Evolutionary conservation across 139 green algal genomes (phyloP).

Genomic region (Chlorella sp.): DNA sequence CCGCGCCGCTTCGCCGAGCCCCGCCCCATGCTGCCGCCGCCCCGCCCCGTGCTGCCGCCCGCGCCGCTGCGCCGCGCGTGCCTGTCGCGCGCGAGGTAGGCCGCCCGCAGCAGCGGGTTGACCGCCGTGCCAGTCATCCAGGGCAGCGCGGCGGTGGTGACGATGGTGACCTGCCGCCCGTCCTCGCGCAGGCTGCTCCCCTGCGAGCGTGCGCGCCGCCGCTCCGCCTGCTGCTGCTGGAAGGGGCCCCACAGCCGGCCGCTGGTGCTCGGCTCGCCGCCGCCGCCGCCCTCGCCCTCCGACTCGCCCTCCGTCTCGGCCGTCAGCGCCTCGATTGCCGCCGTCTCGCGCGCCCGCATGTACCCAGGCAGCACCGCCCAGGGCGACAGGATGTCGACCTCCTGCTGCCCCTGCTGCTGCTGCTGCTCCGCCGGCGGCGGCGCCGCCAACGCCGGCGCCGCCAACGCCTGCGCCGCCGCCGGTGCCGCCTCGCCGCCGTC

Average conservation of each 20-base stretch:
- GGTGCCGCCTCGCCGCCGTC: neutral
- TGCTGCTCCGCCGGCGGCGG: neutral
- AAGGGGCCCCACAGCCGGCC: slow-evolving; percentile 23
- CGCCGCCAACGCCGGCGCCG: neutral
- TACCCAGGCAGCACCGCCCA: slow-evolving; percentile 31
- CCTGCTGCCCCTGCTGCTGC: neutral
- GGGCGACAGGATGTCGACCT: neutral
- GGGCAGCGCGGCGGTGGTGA: slow-evolving; percentile 95
- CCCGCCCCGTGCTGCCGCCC: neutral
- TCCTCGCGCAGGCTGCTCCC: slow-evolving; percentile 67
- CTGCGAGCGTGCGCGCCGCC: neutral
- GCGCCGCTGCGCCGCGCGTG: slow-evolving; percentile 38
- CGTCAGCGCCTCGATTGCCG: slow-evolving; percentile 25
- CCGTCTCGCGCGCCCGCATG: slow-evolving; percentile 23
- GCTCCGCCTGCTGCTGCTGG: slow-evolving; percentile 15
- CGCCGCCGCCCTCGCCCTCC: slow-evolving; percentile 10
- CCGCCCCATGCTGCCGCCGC: neutral
- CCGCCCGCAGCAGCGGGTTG: slow-evolving; percentile 96
- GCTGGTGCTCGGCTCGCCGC: neutral
- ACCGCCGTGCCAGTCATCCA: slow-evolving; percentile 99
- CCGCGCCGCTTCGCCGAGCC: neutral
- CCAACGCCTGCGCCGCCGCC: neutral
- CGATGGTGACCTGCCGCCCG: slow-evolving; percentile 89
- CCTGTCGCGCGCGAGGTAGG: slow-evolving; percentile 86
- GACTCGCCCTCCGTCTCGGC: slow-evolving; percentile 12